Percentiles rank a stretch among this genome's conserved stretches.
Evolutionary conservation across 2,329 filamentous ascomycete species (phyloP).

Genomic region (Sclerotinia nivalis): DNA sequence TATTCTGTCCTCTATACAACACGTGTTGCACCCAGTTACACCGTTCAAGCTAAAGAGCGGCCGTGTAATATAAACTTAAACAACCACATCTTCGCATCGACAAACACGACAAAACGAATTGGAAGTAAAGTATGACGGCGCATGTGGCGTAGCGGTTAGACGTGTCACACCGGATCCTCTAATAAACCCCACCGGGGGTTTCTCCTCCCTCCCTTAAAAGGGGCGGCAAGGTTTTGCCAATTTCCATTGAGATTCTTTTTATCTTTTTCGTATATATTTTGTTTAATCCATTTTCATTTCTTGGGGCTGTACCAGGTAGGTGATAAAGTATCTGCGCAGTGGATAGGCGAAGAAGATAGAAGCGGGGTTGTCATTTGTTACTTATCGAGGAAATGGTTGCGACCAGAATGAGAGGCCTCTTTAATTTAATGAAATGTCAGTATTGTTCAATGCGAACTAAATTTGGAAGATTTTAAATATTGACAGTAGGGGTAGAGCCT

Average conservation of each 20-base stretch:
- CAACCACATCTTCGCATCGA: not conserved
- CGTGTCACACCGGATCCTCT: not conserved
- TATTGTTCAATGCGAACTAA: not conserved
- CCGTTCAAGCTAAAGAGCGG: not conserved
- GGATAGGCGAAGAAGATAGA: not conserved
- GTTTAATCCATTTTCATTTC: not conserved
- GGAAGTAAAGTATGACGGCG: not conserved
- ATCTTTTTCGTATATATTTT: not conserved
- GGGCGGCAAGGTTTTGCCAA: not conserved
- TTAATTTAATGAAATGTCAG: not conserved
- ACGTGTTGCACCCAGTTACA: not conserved
- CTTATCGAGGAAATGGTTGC: not conserved
- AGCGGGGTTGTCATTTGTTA: not conserved
- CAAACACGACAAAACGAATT: not conserved
- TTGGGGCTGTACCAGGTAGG: not conserved
- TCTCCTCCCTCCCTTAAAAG: not conserved
- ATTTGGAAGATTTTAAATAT: not conserved
- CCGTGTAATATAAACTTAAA: not conserved
- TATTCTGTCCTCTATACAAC: not conserved
- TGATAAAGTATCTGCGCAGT: not conserved
- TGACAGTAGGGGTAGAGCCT: not conserved
- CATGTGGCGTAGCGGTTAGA: not conserved
- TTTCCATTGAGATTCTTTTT: not conserved
- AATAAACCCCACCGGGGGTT: not conserved
- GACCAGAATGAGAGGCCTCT: not conserved